Evolutionary conservation across 2,329 filamentous ascomycete genomes (phyloP), one percentile per base, ranked within the genome.

Genomic region (Fusarium beomiforme): DNA sequence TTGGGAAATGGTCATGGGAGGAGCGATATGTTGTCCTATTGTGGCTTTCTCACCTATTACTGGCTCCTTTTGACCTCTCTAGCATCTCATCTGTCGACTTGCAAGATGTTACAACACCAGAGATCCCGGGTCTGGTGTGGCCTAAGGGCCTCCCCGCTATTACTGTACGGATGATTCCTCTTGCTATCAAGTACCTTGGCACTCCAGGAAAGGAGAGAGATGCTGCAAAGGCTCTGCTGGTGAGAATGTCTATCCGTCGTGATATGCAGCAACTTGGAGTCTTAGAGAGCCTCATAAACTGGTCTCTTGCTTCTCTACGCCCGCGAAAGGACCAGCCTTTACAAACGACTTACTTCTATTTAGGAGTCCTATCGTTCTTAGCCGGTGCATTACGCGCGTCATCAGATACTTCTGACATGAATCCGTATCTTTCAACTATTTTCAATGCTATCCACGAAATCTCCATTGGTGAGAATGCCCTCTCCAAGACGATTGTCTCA

Each of bases 51-150:
- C 92, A 96, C 80, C 83, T 96, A 19, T 85, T 95, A 63, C 86
- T 95, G 34, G 94, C 94, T 2, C 96, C 96, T 0, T 99, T 99
- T 81, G 95, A 98, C 75, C 84, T 99, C 56, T 88, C 91, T 4
- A 94, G 93, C 4, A 95, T 99, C 67, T 98, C 95, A 2, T 89
- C 88, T 4, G 81, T 83, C 3, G 85, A 86, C 33, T 79, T 84
- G 21, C 85, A 87, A 34, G 83, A 87, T 62, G 78, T 83, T 5
- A 80, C 82, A 21, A 76, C 82, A 7, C 81, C 83, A 1, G 72
- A 69, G 5, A 82, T 89, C 3, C 75, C 81, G 0, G 86, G 85
- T 3, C 82, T 93, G 21, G 76, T 79, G 12, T 87, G 92, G 80
- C 88, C 91, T 0, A 73, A 79, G 3, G 82, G 88, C 34, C 82